Conservation (phyloP, 164 flowering plant genomes). For the Aristolochia fimbriata region DNA sequence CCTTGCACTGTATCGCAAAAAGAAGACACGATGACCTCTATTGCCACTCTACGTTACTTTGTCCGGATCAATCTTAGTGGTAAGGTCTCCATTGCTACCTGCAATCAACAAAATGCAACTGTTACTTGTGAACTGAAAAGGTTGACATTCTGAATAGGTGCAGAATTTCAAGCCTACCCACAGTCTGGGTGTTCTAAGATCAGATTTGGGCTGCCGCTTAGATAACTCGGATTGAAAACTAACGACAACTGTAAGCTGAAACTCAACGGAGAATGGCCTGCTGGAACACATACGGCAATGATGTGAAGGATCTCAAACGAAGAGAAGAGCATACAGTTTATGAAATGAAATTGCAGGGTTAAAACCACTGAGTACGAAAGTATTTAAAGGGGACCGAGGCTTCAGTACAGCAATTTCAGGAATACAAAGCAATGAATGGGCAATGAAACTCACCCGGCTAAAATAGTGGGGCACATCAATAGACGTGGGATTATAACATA, state of each 20-base stretch:
- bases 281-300: slow-evolving; percentile 5
- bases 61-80: slow-evolving; percentile 59
- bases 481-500: slow-evolving; percentile 91
- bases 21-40: too few species aligned
- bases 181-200: slow-evolving; percentile 61
- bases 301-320: neutral
- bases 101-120: slow-evolving; percentile 11
- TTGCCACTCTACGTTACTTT: slow-evolving; percentile 14
- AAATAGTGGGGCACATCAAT: slow-evolving; percentile 74
- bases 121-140: neutral
- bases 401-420: neutral
- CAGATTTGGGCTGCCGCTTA: slow-evolving; percentile 51
- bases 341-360: neutral
- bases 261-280: slow-evolving; percentile 87
- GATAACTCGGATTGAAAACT: slow-evolving; percentile 66
- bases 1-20: too few species aligned
- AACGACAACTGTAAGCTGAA: slow-evolving; percentile 55
- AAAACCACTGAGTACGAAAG: neutral
- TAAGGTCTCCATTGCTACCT: slow-evolving; percentile 74
- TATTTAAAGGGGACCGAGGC: neutral
- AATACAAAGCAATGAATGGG: neutral
- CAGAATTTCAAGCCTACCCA: slow-evolving; percentile 47
- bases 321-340: neutral
- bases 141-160: neutral
- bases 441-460: slow-evolving; percentile 59